These are phyloP conservation scores for Mycena galericulata DNA, from an alignment of 768 basidiomycete genomes.

Conservation along the genomic window DNA sequence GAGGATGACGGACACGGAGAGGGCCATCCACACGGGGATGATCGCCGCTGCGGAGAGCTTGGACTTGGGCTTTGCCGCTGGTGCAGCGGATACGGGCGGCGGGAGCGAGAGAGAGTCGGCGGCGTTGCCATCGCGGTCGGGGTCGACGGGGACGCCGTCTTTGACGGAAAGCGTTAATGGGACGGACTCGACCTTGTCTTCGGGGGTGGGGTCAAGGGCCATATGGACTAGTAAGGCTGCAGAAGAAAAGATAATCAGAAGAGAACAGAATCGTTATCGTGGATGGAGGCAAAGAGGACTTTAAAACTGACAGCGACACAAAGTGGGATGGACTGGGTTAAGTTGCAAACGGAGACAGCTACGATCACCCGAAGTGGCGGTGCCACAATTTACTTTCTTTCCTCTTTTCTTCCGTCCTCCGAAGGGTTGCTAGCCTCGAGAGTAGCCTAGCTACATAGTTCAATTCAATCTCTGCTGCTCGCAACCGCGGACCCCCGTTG, in stretches of 20 bases:
- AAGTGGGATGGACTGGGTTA: not conserved
- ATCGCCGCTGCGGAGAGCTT: conserved; percentile 76
- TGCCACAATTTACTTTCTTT: too few relatives aligned
- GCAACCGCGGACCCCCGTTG: too few relatives aligned
- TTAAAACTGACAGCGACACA: conserved; percentile 3
- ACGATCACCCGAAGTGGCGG: not conserved
- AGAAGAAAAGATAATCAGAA: not conserved
- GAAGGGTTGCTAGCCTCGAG: too few relatives aligned
- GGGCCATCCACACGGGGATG: conserved; percentile 93
- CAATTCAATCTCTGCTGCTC: too few relatives aligned
- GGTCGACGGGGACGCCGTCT: too few relatives aligned
- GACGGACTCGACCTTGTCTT: conserved; percentile 24
- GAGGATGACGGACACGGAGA: conserved; percentile 91
- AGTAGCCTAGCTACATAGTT: too few relatives aligned
- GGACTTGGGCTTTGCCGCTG: conserved; percentile 85
- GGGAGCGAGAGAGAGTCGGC: too few relatives aligned
- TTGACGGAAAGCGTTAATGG: too few relatives aligned
- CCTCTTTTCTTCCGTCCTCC: not conserved
- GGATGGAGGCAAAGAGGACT: not conserved
- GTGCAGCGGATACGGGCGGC: conserved; percentile 11
- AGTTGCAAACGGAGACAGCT: not conserved
- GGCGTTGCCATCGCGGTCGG: too few relatives aligned
- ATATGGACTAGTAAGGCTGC: conserved; percentile 28
- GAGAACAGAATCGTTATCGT: too few relatives aligned
- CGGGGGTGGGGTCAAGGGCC: conserved; percentile 21